Evolutionary conservation across 257 asterid genomes (phyloP).

Genomic region (Primulina tabacum): DNA sequence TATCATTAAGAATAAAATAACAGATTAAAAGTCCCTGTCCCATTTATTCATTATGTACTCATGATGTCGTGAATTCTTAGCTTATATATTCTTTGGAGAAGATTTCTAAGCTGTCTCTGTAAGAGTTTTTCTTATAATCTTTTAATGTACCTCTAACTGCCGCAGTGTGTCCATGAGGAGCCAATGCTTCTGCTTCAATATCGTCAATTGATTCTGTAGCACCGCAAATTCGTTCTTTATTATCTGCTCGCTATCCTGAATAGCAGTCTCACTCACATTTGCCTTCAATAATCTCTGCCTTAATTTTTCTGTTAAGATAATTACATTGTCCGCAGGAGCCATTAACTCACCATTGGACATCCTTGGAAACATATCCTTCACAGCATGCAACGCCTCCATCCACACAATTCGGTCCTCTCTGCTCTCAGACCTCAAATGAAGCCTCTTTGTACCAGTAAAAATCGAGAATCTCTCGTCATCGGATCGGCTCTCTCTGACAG

Average conservation of each 20-base stretch:
- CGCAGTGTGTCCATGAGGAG: slow-evolving; percentile 78
- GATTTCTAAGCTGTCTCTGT: background rate
- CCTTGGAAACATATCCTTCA: slow-evolving; percentile 93
- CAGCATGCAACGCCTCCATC: slow-evolving; percentile 89
- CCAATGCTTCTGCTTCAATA: slow-evolving; percentile 86
- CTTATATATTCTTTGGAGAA: background rate
- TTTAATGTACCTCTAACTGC: slow-evolving; percentile 87
- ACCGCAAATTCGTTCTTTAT: slow-evolving; percentile 75
- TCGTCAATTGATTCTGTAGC: slow-evolving; percentile 66
- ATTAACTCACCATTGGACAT: slow-evolving; percentile 89
- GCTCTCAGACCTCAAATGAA: slow-evolving; percentile 84
- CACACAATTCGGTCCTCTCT: slow-evolving; percentile 76
- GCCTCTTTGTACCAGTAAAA: slow-evolving; percentile 90
- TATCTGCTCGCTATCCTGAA: slow-evolving; percentile 82
- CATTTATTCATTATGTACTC: no score
- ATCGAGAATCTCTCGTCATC: slow-evolving; percentile 93
- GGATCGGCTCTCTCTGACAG: slow-evolving; percentile 80
- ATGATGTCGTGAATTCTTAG: background rate
- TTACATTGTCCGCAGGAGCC: slow-evolving; percentile 71
- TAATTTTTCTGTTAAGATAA: slow-evolving; percentile 71
- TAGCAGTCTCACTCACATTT: slow-evolving; percentile 58
- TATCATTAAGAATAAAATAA: slow-evolving; percentile 17
- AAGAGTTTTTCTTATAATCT: slow-evolving; percentile 24
- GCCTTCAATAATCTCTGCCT: slow-evolving; percentile 76
- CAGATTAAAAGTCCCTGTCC: background rate